A percentile compares a stretch with the other conserved stretches of the same genome.
These are phyloP conservation scores for Ophiorrhiza pumila DNA, from an alignment of 257 asterid genomes.

Conservation along the genomic window DNA sequence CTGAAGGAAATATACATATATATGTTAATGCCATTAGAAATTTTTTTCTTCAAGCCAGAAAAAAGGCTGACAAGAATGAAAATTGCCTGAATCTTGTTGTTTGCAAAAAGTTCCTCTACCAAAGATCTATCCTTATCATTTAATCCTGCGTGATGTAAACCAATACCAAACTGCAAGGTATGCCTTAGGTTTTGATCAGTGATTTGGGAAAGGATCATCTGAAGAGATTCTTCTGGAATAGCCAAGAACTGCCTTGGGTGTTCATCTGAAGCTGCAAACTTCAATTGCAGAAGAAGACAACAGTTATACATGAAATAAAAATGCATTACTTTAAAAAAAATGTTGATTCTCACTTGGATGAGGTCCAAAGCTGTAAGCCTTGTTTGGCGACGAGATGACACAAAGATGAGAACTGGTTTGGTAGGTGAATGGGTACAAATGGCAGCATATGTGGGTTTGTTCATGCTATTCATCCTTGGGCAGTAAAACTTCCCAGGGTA, in stretches of 20 bases:
- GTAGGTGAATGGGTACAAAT: slow-evolving; percentile 95
- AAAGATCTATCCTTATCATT: slow-evolving; percentile 95
- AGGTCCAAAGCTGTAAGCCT: slow-evolving; percentile 98
- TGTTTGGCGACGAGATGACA: slow-evolving; percentile 98
- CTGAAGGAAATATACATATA: slow-evolving; percentile 17
- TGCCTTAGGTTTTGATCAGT: slow-evolving; percentile 93
- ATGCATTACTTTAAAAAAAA: background rate
- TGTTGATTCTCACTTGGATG: slow-evolving; percentile 67
- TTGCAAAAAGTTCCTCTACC: slow-evolving; percentile 96
- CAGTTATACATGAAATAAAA: slow-evolving; percentile 12
- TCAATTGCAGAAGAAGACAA: slow-evolving; percentile 22
- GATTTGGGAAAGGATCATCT: slow-evolving; percentile 92
- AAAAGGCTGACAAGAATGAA: slow-evolving; percentile 14
- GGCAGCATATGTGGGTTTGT: slow-evolving; percentile 97
- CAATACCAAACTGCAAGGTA: slow-evolving; percentile 96
- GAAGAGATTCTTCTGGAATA: slow-evolving; percentile 92
- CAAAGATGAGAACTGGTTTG: slow-evolving; percentile 95
- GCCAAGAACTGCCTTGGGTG: slow-evolving; percentile 78
- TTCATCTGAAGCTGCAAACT: slow-evolving; percentile 99
- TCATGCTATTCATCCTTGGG: slow-evolving; percentile 99
- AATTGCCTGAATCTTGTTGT: slow-evolving; percentile 90
- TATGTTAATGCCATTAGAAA: slow-evolving; percentile 12
- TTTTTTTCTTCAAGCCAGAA: slow-evolving; percentile 14
- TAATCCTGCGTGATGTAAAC: slow-evolving; percentile 95
- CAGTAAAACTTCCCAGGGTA: slow-evolving; percentile 97